A percentile compares a stretch with the other conserved stretches of the same genome.
Evolutionary conservation across 2,329 filamentous ascomycete genomes (phyloP).

Genomic region (Beauveria brongniartii): DNA sequence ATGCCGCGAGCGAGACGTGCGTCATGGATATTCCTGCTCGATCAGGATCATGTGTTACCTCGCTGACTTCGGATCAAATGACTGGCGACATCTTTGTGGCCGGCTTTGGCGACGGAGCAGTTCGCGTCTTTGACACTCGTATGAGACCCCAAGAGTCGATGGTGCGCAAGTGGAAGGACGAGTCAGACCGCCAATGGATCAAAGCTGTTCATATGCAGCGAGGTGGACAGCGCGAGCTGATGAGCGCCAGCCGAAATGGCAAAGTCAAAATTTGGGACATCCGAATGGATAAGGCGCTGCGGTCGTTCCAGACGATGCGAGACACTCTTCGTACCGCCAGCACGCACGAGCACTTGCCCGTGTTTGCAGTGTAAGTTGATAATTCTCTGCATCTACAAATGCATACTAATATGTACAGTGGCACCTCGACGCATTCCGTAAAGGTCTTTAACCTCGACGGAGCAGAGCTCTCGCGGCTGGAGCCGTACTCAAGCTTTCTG

Average conservation of each 20-base stretch:
- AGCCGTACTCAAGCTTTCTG: slow-evolving; percentile 85
- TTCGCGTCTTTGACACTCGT: slow-evolving; percentile 89
- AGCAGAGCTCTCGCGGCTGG: slow-evolving; percentile 68
- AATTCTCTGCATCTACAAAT: neutral
- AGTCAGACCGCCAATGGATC: slow-evolving; percentile 79
- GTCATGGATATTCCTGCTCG: slow-evolving; percentile 89
- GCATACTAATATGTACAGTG: slow-evolving; percentile 41
- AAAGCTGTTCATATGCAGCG: slow-evolving; percentile 95
- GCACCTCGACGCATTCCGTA: slow-evolving; percentile 78
- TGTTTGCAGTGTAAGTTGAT: slow-evolving; percentile 77
- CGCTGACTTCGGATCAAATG: slow-evolving; percentile 93
- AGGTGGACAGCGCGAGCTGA: slow-evolving; percentile 81
- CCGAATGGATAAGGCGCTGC: slow-evolving; percentile 70
- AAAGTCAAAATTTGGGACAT: slow-evolving; percentile 97
- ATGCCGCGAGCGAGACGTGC: slow-evolving; percentile 87
- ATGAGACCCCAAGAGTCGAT: slow-evolving; percentile 78
- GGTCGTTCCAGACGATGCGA: slow-evolving; percentile 64
- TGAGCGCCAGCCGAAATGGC: slow-evolving; percentile 85
- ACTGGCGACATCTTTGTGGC: slow-evolving; percentile 94
- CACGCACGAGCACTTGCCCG: slow-evolving; percentile 91
- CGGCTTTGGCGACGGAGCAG: slow-evolving; percentile 90
- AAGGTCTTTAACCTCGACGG: slow-evolving; percentile 90
- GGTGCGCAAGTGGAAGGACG: slow-evolving; percentile 95
- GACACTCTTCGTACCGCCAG: slow-evolving; percentile 77
- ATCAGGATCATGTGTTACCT: slow-evolving; percentile 92